phyloP scores from a whole-genome alignment of 2,329 filamentous ascomycete species.

The Zasmidium angulare region DNA sequence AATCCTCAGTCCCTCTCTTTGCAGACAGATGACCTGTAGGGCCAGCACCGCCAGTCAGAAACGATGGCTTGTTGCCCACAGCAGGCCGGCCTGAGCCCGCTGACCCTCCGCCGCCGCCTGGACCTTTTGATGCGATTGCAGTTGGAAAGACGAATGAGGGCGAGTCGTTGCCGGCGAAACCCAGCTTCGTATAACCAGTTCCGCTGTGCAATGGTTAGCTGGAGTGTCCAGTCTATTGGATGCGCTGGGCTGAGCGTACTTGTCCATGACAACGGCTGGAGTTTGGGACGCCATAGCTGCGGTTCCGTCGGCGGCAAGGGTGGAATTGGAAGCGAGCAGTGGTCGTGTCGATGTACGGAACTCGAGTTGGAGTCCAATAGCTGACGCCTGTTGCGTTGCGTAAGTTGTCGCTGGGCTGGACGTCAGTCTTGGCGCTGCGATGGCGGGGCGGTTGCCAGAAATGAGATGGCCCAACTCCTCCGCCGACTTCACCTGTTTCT shows the following conservation, averaged over 20 bases:
- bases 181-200: slow-evolving; percentile 98
- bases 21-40: slow-evolving; percentile 76
- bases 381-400: not conserved
- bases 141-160: slow-evolving; percentile 99
- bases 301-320: not conserved
- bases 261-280: slow-evolving; percentile 99
- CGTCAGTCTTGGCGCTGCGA: not conserved
- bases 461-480: not conserved
- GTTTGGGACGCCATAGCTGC: slow-evolving; percentile 90
- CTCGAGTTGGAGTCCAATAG: not conserved
- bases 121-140: slow-evolving; percentile 92
- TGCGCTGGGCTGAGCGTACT: slow-evolving; percentile 57
- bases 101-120: slow-evolving; percentile 59
- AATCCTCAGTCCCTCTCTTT: slow-evolving; percentile 94
- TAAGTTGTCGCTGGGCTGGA: not conserved
- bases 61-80: slow-evolving; percentile 92
- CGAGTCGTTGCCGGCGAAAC: slow-evolving; percentile 98
- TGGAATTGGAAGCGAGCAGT: not conserved
- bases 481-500: not conserved
- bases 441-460: not conserved
- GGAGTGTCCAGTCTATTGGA: not conserved
- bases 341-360: not conserved
- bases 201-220: slow-evolving; percentile 63
- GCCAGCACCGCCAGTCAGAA: slow-evolving; percentile 86
- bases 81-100: slow-evolving; percentile 85